Evolutionary conservation across 2,329 filamentous ascomycete species (phyloP), one percentile per base, ranked within the genome.

Genomic region (Aspergillus nomiae): DNA sequence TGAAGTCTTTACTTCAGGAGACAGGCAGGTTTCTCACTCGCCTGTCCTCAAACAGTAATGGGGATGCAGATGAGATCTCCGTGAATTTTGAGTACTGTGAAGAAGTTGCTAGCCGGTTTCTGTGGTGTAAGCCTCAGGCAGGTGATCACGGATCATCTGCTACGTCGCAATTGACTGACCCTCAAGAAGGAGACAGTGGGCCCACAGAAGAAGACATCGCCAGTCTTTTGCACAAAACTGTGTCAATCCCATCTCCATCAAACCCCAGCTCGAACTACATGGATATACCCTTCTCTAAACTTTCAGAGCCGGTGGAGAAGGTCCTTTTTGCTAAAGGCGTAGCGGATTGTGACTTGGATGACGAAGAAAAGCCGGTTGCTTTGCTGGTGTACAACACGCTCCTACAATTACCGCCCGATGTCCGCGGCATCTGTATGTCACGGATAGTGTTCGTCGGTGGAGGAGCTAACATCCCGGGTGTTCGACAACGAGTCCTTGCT

Each of bases 391-490:
- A 96, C 77, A 86, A 87, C 59, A 86, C 89, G 43, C 84, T 99
- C 1, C 82, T 96, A 1, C 84, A 87, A 9, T 82, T 97, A 1
- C 91, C 93, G 0, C 80, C 94, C 4, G 95, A 99, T 76, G 88
- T 94, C 4, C 88, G 95, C 28, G 89, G 91, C 1, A 80, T 90
- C 5, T 97, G 94, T 76, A 95, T 97, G 88, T 89, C 93, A 1
- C 90, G 94, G 45, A 91, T 98, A 53, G 83, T 97, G 19, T 91
- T 99, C 72, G 90, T 90, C 0, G 95, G 95, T 36, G 92, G 92
- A 2, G 90, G 90, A 55, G 88, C 92, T 7, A 86, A 86, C 30
- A 88, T 97, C 10, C 85, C 94, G 0, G 95, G 95, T 1, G 80
- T 99, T 30, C 92, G 92, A 67, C 83, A 85, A 28, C 87, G 94